phyloP scores from a whole-genome alignment of 371 early-diverging fungal species.

The Nematocida sp. region DNA sequence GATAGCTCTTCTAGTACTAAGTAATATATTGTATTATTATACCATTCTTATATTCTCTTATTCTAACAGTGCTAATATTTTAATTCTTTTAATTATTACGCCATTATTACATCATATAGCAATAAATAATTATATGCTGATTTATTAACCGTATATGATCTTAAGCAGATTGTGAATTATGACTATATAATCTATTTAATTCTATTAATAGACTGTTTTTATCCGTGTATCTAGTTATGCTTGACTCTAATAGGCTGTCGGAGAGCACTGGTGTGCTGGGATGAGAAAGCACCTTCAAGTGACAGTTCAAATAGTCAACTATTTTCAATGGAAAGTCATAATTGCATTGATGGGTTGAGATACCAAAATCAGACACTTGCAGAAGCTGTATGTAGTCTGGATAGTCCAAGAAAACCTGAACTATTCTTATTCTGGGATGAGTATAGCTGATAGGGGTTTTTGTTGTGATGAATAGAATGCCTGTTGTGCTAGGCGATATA shows the following conservation, averaged over 20 bases:
- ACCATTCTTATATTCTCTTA: too few species aligned
- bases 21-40: too few species aligned
- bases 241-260: neutral
- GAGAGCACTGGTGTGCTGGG: neutral
- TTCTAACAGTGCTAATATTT: too few species aligned
- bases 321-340: conserved; percentile 47
- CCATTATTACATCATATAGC: too few species aligned
- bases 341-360: conserved; percentile 36
- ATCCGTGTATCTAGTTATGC: conserved; percentile 9
- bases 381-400: conserved; percentile 32
- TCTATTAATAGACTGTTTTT: neutral
- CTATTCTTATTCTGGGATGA: neutral
- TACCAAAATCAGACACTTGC: conserved; percentile 33
- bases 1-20: too few species aligned
- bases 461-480: conserved; percentile 32
- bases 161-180: neutral
- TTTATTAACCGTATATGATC: too few species aligned
- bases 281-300: conserved; percentile 23
- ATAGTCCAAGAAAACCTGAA: conserved; percentile 39
- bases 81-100: too few species aligned
- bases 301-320: conserved; percentile 25
- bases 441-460: conserved; percentile 6
- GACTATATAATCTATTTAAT: neutral
- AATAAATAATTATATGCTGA: too few species aligned
- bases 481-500: neutral